Base-by-base conservation (phyloP, 75 land plant genomes). In the Pinus taeda region DNA sequence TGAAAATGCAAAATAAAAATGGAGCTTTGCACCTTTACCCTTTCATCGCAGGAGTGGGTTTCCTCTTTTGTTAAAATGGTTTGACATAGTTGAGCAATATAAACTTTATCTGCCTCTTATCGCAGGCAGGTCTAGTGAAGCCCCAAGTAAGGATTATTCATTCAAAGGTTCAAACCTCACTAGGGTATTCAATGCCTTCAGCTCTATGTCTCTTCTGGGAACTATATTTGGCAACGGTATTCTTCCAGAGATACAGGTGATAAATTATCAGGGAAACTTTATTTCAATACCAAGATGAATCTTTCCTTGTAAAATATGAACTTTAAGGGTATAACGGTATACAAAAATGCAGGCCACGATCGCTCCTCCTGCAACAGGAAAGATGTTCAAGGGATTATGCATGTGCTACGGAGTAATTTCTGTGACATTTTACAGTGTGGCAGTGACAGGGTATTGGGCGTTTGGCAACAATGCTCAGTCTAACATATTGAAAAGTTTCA, bases 181-280 rank as follows among this genome's bases (percentile, higher is more conserved):
- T 15, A 79, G 86, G 71, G 75, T 83, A 21, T 90, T 92, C 80
- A 80, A 77, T 71, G 87, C 79, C 20, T 96, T 93, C 82, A 86
- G 86, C 5, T 85, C 93, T 3, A 85, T 93, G 64, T 93, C 98
- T 65, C 90, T 96, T 57, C 66, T 96, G 69, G 93, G 93, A 66
- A 79, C 94, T 12, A 78, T 83, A 8, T 88, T 82, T 74, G 98
- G 98, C 18, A 93, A 87, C 79, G 92, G 94, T 13, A 93, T 96
- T 13, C 79, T 96, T 8, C 97, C 97, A 18, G 98, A 96, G 78
- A 95, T 95, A 61, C 98, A 95, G 83, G 98, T 95, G 75, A n/a
- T 45, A 45, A 45, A 45, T 45, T 45, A 45, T 6, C 6, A 45
- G 8, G 6, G 9, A 0, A 45, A 45, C 49, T 6, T 6, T 6